phyloP scores from a whole-genome alignment of 208 protist genomes.

The Acanthamoeba sp. region DNA sequence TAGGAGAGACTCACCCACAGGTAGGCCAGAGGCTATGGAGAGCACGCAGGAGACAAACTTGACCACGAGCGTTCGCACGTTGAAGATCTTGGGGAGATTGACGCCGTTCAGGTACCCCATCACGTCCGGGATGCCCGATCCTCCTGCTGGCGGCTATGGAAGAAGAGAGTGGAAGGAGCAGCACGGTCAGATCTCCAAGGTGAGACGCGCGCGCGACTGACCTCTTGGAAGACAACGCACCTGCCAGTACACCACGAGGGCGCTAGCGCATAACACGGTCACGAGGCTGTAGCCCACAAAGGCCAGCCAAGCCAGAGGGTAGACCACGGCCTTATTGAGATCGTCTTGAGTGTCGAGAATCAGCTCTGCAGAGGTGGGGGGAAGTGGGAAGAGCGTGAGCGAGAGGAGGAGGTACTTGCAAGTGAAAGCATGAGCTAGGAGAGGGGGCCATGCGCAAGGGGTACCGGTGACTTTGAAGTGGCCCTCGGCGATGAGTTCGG shows the following conservation, averaged over 20 bases:
- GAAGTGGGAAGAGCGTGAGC: neutral
- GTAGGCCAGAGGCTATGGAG: constrained; percentile 93
- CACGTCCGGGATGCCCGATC: constrained; percentile 88
- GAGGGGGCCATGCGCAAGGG: constrained; percentile 75
- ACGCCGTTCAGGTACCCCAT: constrained; percentile 96
- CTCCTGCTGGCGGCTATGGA: neutral
- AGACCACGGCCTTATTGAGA: neutral
- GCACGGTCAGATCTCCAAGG: neutral
- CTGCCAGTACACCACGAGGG: constrained; percentile 81
- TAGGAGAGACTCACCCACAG: constrained; percentile 85
- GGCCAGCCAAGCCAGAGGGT: constrained; percentile 22
- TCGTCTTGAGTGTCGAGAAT: constrained; percentile 13
- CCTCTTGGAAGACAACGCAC: constrained; percentile 74
- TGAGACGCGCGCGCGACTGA: neutral
- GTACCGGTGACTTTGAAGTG: constrained; percentile 84
- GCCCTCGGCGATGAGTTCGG: constrained; percentile 87
- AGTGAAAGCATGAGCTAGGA: neutral
- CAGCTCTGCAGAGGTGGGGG: neutral
- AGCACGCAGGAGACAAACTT: constrained; percentile 93
- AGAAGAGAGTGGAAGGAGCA: neutral
- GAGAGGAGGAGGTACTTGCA: too few species aligned
- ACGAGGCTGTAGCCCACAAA: constrained; percentile 64
- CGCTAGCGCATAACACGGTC: constrained; percentile 75
- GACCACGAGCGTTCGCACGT: constrained; percentile 90
- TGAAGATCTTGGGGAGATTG: constrained; percentile 93